Conservation (phyloP, 306 rosid species). For the Datisca glomerata region DNA sequence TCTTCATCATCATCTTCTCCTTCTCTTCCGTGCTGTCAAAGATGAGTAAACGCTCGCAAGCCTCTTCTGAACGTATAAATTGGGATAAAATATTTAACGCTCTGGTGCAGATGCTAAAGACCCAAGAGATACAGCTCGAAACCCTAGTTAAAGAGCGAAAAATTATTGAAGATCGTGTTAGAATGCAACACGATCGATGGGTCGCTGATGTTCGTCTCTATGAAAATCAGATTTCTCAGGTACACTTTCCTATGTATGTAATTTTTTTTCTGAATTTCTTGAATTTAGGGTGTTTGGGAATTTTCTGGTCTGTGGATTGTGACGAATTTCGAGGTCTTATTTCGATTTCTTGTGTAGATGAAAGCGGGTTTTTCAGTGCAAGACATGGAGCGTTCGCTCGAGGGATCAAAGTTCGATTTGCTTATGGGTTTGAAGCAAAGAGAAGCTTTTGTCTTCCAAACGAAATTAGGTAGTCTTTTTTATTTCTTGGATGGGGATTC, state of each 20-base stretch:
- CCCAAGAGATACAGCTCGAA: slow-evolving; percentile 56
- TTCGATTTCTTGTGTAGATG: slow-evolving; percentile 32
- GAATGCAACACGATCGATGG: slow-evolving; percentile 53
- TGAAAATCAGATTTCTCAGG: slow-evolving; percentile 39
- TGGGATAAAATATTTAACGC: slow-evolving; percentile 49
- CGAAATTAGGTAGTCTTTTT: slow-evolving; percentile 9
- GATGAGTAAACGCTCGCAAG: slow-evolving; percentile 8
- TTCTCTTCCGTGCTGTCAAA: slow-evolving; percentile 19
- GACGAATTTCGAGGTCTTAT: slow-evolving; percentile 3
- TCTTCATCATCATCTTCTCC: background rate
- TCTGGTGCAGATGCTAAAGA: slow-evolving; percentile 36
- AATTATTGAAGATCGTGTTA: slow-evolving; percentile 39
- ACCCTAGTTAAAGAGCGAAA: slow-evolving; percentile 35
- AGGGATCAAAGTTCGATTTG: slow-evolving; percentile 35
- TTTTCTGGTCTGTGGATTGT: background rate
- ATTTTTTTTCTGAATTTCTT: background rate
- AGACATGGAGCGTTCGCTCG: slow-evolving; percentile 33
- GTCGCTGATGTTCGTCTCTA: slow-evolving; percentile 30
- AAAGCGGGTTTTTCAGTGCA: slow-evolving; percentile 23
- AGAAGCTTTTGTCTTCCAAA: slow-evolving; percentile 28
- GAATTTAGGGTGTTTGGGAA: slow-evolving; percentile 19
- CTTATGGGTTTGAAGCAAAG: slow-evolving; percentile 34
- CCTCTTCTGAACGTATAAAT: slow-evolving; percentile 24
- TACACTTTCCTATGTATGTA: slow-evolving; percentile 6
- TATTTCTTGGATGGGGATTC: no score